Percentiles rank a stretch among this genome's conserved stretches.
phyloP scores from a whole-genome alignment of 2,329 filamentous ascomycete genomes.

The Ceratocystis eucalypticola region DNA sequence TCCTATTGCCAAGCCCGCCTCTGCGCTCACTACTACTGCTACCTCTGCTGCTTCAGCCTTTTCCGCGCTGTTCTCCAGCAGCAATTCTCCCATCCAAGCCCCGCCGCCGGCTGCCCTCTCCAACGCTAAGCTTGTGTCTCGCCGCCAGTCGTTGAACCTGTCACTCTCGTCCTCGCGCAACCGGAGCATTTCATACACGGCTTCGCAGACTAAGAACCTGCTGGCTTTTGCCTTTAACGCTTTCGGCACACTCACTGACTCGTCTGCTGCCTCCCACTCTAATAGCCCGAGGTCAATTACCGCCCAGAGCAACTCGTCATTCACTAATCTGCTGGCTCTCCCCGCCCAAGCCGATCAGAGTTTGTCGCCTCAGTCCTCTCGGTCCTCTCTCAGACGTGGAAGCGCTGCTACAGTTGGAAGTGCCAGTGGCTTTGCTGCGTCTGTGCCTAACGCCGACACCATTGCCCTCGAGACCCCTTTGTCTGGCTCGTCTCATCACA shows the following conservation, averaged over 20 bases:
- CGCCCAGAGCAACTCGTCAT: slow-evolving; percentile 4
- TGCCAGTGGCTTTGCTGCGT: not conserved
- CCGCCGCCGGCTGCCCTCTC: slow-evolving; percentile 10
- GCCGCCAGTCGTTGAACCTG: slow-evolving; percentile 14
- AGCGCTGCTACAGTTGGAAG: not conserved
- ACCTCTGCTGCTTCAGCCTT: not conserved
- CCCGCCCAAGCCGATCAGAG: slow-evolving; percentile 9
- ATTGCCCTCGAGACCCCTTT: not conserved
- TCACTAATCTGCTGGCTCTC: slow-evolving; percentile 9
- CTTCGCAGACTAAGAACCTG: slow-evolving; percentile 16
- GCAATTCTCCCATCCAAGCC: slow-evolving; percentile 14
- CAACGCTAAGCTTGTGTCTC: slow-evolving; percentile 16
- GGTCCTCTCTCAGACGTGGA: slow-evolving; percentile 14
- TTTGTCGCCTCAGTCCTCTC: slow-evolving; percentile 13
- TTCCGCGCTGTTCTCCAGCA: slow-evolving; percentile 5
- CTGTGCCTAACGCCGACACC: not conserved
- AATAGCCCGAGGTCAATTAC: not conserved
- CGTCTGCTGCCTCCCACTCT: slow-evolving; percentile 1
- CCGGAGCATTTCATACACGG: slow-evolving; percentile 17
- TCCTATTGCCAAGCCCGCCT: slow-evolving; percentile 2
- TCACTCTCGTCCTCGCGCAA: slow-evolving; percentile 13
- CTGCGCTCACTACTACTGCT: not conserved
- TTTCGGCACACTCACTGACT: slow-evolving; percentile 5
- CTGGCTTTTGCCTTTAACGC: slow-evolving; percentile 11
- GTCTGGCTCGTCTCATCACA: not conserved